These are phyloP conservation scores for Neofusicoccum laricinum DNA, from an alignment of 2,329 filamentous ascomycete genomes.

Conservation along the genomic window DNA sequence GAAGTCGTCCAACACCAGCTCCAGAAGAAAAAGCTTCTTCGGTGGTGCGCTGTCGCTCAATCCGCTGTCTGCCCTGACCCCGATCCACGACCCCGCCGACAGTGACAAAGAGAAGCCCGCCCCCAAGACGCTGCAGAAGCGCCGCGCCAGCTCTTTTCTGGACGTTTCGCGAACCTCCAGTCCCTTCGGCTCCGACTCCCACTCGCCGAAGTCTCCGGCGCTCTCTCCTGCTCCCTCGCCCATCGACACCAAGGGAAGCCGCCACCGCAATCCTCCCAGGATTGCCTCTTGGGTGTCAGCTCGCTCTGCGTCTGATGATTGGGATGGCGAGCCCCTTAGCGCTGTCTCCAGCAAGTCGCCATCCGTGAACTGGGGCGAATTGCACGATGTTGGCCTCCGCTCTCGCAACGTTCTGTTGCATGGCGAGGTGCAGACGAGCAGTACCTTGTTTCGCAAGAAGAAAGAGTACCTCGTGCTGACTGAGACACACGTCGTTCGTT, in stretches of 20 bases:
- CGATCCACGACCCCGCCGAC: conserved; percentile 22
- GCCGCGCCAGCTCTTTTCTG: conserved; percentile 22
- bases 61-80: conserved; percentile 31
- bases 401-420: conserved; percentile 56
- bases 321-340: conserved; percentile 50
- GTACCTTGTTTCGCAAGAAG: conserved; percentile 68
- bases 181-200: conserved; percentile 41
- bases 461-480: conserved; percentile 71
- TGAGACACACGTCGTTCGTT: conserved; percentile 64
- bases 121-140: conserved; percentile 30
- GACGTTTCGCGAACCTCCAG: conserved; percentile 24
- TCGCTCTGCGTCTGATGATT: conserved; percentile 49
- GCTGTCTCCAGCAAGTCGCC: conserved; percentile 51
- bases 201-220: conserved; percentile 1
- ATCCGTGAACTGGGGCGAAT: conserved; percentile 44
- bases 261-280: conserved; percentile 42
- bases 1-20: conserved; percentile 17
- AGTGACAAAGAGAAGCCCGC: conserved; percentile 22
- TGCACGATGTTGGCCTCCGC: conserved; percentile 35
- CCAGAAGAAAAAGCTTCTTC: conserved; percentile 37
- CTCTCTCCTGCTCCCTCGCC: conserved; percentile 9
- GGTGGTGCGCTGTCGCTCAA: conserved; percentile 21
- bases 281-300: conserved; percentile 56
- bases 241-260: conserved; percentile 22
- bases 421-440: conserved; percentile 68